Evolutionary conservation across 108 stramenopile species (phyloP).

Genomic region (Ochromonas danica): DNA sequence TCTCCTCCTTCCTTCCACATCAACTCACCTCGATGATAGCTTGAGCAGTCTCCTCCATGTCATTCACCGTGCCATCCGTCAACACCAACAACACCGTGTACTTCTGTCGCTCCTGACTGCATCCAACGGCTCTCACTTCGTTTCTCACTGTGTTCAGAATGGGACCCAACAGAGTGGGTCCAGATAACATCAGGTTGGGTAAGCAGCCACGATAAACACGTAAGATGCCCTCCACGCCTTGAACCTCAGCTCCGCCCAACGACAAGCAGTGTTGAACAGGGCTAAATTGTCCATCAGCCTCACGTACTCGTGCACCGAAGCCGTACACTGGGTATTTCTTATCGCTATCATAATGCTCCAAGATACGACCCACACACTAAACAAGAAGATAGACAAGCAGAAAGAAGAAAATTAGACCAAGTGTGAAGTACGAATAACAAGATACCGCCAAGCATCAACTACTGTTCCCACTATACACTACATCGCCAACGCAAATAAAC

Average conservation of each 20-base stretch:
- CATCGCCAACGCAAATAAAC: too few species aligned
- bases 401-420: slow-evolving; percentile 41
- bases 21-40: too few species aligned
- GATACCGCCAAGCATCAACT: slow-evolving; percentile 49
- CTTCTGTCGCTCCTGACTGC: slow-evolving; percentile 51
- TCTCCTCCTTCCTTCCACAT: too few species aligned
- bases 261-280: background rate
- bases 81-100: slow-evolving; percentile 78
- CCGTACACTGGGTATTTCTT: slow-evolving; percentile 74
- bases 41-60: slow-evolving; percentile 65
- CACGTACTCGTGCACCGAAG: slow-evolving; percentile 62
- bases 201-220: background rate
- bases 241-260: background rate
- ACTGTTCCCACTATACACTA: too few species aligned
- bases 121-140: background rate
- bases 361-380: slow-evolving; percentile 62
- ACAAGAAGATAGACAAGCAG: too few species aligned
- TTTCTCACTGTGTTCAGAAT: background rate
- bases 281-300: background rate
- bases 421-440: background rate
- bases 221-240: background rate
- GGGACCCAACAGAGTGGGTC: background rate
- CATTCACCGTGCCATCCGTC: slow-evolving; percentile 75
- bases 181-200: background rate
- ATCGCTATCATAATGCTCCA: slow-evolving; percentile 72